A percentile compares a stretch with the other conserved stretches of the same genome.
These are phyloP conservation scores for Monosporascus cannonballus DNA, from an alignment of 2,329 filamentous ascomycete species.

Conservation along the genomic window DNA sequence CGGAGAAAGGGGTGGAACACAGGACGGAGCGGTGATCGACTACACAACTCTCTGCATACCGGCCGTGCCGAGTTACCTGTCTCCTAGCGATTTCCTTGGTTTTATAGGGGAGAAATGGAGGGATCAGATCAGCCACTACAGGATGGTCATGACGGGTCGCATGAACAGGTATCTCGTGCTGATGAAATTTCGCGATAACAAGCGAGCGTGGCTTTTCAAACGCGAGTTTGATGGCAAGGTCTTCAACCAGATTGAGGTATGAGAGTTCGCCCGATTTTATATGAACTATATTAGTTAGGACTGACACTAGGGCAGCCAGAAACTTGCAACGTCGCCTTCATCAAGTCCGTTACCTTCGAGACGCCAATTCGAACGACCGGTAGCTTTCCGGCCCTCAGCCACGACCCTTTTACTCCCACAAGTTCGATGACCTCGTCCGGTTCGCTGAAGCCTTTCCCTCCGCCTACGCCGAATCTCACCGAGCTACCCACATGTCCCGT, in stretches of 20 bases:
- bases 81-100: slow-evolving; percentile 81
- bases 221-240: slow-evolving; percentile 86
- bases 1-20: slow-evolving; percentile 22
- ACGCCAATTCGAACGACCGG: slow-evolving; percentile 43
- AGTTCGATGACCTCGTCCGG: slow-evolving; percentile 27
- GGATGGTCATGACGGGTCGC: slow-evolving; percentile 84
- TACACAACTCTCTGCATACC: slow-evolving; percentile 90
- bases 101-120: slow-evolving; percentile 87
- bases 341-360: slow-evolving; percentile 85
- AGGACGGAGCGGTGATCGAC: slow-evolving; percentile 36
- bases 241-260: slow-evolving; percentile 85
- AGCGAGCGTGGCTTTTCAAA: slow-evolving; percentile 72
- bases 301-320: slow-evolving; percentile 57
- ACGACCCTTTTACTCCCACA: slow-evolving; percentile 58
- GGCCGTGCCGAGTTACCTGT: slow-evolving; percentile 90
- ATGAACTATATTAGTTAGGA: slow-evolving; percentile 6
- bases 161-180: slow-evolving; percentile 92
- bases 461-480: slow-evolving; percentile 72
- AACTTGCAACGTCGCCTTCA: slow-evolving; percentile 90
- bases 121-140: slow-evolving; percentile 83
- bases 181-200: slow-evolving; percentile 80
- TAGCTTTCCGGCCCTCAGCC: slow-evolving; percentile 53
- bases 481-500: slow-evolving; percentile 95
- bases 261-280: slow-evolving; percentile 22
- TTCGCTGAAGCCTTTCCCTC: slow-evolving; percentile 54